Base-by-base conservation (phyloP, 2,329 filamentous ascomycete genomes). In the Neospermospora avenae region DNA sequence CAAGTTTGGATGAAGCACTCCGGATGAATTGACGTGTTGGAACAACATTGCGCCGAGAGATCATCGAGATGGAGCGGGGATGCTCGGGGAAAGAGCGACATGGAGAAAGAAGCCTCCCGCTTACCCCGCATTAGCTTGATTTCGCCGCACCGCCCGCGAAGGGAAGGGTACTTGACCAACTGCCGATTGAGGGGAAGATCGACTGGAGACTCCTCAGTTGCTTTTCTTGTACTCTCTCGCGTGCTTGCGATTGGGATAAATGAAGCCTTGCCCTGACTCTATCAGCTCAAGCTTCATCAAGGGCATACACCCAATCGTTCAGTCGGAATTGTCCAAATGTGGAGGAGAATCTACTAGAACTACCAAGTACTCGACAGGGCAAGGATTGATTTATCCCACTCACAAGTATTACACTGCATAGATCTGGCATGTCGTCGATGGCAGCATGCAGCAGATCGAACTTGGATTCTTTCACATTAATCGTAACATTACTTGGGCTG, bases 101-200 rank as follows among this genome's bases (percentile, higher is more conserved):
- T 14, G 45, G 35, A 18, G 35, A 25, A 34, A 16, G 25, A 45
- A 45, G 31, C 35, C 22, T 16, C 56, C 37, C 46, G 48, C 25
- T 18, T 45, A 54, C 57, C 57, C 57, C 57, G 55, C 55, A 39
- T 24, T 37, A 37, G 49, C 45, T 52, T 58, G 46, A 16, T 45
- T 18, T 42, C 16, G 39, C 25, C 25, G 46, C 28, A 53, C 57
- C 39, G 16, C 18, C 13, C n/a, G 28, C 31, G 46, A 46, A 48
- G 41, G 46, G 39, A 54, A 48, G 35, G 37, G 57, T 56, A 57
- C 60, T 41, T 62, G 57, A 55, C 25, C 34, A 57, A n/a, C 45
- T 62, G 48, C 55, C 49, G n/a, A 16, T 57, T 54, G 22, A 44
- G 55, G 63, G 48, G 59, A 64, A 37, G 56, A 62, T 63, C 59